Percentiles rank a stretch among this genome's conserved stretches.
Conservation (phyloP, 2,329 filamentous ascomycete genomes). For the Clarireedia hainanense region DNA sequence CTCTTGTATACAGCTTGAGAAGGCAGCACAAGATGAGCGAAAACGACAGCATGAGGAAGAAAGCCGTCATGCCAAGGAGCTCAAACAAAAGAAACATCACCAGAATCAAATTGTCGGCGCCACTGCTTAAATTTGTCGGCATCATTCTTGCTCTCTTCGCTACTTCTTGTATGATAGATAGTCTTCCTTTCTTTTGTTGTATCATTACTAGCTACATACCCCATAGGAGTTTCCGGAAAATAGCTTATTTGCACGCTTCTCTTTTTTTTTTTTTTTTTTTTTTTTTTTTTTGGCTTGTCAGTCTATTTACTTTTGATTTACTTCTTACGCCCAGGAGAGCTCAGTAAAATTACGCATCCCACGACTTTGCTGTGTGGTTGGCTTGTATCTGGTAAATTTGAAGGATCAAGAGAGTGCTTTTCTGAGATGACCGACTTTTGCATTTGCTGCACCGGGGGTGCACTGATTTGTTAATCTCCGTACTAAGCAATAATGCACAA, state of each 20-base stretch:
- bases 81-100: not conserved
- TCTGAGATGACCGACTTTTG: too few species aligned
- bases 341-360: too few species aligned
- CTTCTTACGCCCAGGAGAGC: too few species aligned
- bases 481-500: too few species aligned
- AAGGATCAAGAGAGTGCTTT: too few species aligned
- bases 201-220: not conserved
- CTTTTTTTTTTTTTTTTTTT: not conserved
- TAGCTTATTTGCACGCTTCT: not conserved
- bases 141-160: not conserved
- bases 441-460: too few species aligned
- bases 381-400: too few species aligned
- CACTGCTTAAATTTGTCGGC: too few species aligned
- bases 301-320: not conserved
- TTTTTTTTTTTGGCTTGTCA: not conserved
- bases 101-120: not conserved
- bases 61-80: not conserved
- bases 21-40: conserved; percentile 11
- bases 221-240: not conserved
- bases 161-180: not conserved
- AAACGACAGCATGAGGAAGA: not conserved
- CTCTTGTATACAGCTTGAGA: conserved; percentile 19
- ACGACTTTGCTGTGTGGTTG: too few species aligned
- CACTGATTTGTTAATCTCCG: too few species aligned
- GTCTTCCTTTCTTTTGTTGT: not conserved